A percentile compares a stretch with the other conserved stretches of the same genome.
phyloP scores from a whole-genome alignment of 2,329 filamentous ascomycete genomes.

The Alternaria viburni region DNA sequence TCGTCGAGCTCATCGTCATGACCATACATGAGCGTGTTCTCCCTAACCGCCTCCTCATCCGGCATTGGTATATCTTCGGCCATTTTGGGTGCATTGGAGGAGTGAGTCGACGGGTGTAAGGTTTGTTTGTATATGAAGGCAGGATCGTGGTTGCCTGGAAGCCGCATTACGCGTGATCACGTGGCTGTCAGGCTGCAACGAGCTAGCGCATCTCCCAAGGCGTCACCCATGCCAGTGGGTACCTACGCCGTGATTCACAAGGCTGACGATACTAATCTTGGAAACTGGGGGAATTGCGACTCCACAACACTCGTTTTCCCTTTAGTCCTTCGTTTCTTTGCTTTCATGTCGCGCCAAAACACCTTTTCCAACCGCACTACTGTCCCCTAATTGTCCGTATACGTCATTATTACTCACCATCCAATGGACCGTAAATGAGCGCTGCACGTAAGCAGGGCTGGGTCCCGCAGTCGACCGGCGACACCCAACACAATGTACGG shows the following conservation, averaged over 20 bases:
- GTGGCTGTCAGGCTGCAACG: slow-evolving; percentile 2
- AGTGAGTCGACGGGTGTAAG: neutral
- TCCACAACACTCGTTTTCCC: slow-evolving; percentile 16
- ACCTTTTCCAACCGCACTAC: slow-evolving; percentile 7
- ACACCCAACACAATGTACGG: slow-evolving; percentile 46
- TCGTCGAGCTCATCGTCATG: slow-evolving; percentile 56
- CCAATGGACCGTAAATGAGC: slow-evolving; percentile 49
- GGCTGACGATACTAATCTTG: slow-evolving; percentile 13
- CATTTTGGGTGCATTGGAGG: slow-evolving; percentile 33
- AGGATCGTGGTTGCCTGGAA: slow-evolving; percentile 13
- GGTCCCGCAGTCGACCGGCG: slow-evolving; percentile 39
- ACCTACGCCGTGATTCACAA: slow-evolving; percentile 5
- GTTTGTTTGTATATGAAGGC: slow-evolving; percentile 8
- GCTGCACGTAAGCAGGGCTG: slow-evolving; percentile 39
- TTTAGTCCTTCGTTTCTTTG: slow-evolving; percentile 21
- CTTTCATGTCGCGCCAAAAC: slow-evolving; percentile 10
- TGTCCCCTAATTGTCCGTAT: slow-evolving; percentile 3
- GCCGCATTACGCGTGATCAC: slow-evolving; percentile 26
- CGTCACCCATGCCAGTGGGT: slow-evolving; percentile 12
- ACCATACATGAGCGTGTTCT: slow-evolving; percentile 59
- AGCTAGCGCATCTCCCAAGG: slow-evolving; percentile 12
- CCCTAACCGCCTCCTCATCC: slow-evolving; percentile 52
- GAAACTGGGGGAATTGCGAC: slow-evolving; percentile 8
- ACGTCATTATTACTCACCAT: slow-evolving; percentile 21
- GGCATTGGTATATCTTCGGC: slow-evolving; percentile 43